A percentile compares a stretch with the other conserved stretches of the same genome.
Evolutionary conservation across 306 rosid genomes (phyloP).

Genomic region (Quercus bicolor): DNA sequence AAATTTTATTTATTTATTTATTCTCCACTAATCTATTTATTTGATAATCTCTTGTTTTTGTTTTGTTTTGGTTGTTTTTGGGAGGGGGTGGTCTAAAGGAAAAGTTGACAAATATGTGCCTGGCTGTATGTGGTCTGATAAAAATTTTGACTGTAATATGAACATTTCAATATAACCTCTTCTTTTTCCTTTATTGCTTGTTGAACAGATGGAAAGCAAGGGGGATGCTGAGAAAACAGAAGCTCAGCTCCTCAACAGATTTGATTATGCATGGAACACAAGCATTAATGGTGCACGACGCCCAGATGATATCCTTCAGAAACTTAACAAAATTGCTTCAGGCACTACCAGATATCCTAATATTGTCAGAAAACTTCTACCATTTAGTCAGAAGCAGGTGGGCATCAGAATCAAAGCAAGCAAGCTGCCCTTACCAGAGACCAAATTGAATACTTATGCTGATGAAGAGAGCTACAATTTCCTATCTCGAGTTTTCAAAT

Average conservation of each 20-base stretch:
- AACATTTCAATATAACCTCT: neutral
- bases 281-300: conserved; percentile 51
- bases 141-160: neutral
- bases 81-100: no score
- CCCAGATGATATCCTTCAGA: conserved; percentile 55
- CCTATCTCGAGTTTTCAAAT: conserved; percentile 54
- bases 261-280: conserved; percentile 89
- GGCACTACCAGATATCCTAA: conserved; percentile 31
- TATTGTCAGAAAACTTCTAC: conserved; percentile 41
- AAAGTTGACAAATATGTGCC: neutral
- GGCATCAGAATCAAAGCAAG: conserved; percentile 63
- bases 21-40: neutral
- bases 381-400: conserved; percentile 55
- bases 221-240: conserved; percentile 58
- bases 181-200: conserved; percentile 10
- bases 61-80: neutral
- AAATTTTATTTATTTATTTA: neutral
- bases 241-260: conserved; percentile 56
- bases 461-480: conserved; percentile 40
- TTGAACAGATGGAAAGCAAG: conserved; percentile 69
- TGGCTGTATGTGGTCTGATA: neutral
- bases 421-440: conserved; percentile 31
- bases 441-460: conserved; percentile 20
- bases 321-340: conserved; percentile 48
- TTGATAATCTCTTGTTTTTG: no score